These are phyloP conservation scores for Trichoderma oligosporum DNA, from an alignment of 2,329 filamentous ascomycete genomes.

Conservation along the genomic window DNA sequence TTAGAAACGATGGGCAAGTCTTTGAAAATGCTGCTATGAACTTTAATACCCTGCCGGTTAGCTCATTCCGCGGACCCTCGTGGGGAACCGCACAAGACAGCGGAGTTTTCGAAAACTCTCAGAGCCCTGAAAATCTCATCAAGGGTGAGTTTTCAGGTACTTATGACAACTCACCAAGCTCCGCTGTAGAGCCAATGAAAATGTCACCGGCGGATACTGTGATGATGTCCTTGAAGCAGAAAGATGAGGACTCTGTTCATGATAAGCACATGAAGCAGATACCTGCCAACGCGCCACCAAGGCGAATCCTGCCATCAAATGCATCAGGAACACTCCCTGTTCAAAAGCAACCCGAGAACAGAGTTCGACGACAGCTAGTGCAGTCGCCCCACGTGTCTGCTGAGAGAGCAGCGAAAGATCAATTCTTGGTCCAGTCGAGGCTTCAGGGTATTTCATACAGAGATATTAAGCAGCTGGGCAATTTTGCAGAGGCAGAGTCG, in stretches of 20 bases:
- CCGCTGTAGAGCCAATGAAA: no score
- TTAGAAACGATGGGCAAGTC: background rate
- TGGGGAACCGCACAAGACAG: background rate
- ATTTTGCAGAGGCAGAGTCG: slow-evolving; percentile 63
- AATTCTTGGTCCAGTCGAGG: slow-evolving; percentile 53
- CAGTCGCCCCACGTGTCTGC: background rate
- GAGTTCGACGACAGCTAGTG: background rate
- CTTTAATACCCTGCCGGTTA: background rate
- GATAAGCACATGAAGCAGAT: background rate
- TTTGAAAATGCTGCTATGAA: background rate
- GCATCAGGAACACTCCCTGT: background rate
- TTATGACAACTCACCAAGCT: background rate
- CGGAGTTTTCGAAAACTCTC: background rate
- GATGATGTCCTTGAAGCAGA: background rate
- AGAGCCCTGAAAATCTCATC: background rate
- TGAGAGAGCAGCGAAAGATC: slow-evolving; percentile 30
- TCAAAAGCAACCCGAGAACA: background rate
- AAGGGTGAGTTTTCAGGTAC: background rate
- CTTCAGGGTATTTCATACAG: slow-evolving; percentile 58
- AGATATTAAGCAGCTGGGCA: slow-evolving; percentile 54
- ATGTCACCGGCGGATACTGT: background rate
- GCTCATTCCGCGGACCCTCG: background rate
- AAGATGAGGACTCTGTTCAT: background rate
- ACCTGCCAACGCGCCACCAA: background rate
- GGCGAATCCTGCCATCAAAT: background rate